Conservation (phyloP, 441 rosid genomes). For the Raphanus hybrid region DNA sequence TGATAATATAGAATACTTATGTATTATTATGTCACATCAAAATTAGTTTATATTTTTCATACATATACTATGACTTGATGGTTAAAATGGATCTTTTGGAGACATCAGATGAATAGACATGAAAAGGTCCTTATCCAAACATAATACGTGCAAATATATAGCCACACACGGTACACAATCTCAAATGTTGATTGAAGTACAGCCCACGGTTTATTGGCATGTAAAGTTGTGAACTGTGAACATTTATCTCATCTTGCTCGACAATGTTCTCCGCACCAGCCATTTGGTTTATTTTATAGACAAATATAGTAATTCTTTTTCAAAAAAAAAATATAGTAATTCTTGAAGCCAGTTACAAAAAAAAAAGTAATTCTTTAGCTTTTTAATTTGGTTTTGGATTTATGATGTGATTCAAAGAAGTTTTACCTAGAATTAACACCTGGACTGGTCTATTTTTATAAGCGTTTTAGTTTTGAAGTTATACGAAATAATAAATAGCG, state of each 20-base stretch:
- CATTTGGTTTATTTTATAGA: constrained; percentile 9
- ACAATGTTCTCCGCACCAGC: constrained; percentile 18
- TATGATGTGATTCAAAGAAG: background rate
- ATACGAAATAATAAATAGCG: background rate
- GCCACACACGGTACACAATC: constrained; percentile 34
- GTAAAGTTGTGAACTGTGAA: constrained; percentile 29
- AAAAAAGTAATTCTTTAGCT: background rate
- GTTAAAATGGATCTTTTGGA: background rate
- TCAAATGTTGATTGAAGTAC: constrained; percentile 6
- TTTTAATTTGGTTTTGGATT: background rate
- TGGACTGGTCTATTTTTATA: background rate
- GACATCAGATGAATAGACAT: background rate
- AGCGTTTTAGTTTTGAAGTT: background rate
- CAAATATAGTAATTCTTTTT: background rate
- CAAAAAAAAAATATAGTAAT: too few species aligned
- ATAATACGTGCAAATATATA: background rate
- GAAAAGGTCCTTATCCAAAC: constrained; percentile 26
- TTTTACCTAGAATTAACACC: background rate
- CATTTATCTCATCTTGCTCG: constrained; percentile 19
- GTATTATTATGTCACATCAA: background rate
- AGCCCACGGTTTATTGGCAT: constrained; percentile 39
- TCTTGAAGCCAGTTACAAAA: too few species aligned
- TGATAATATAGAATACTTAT: background rate
- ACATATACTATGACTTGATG: background rate
- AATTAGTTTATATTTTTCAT: background rate